Conservation (phyloP, 2,329 filamentous ascomycete species). For the Geosmithia putterillii region DNA sequence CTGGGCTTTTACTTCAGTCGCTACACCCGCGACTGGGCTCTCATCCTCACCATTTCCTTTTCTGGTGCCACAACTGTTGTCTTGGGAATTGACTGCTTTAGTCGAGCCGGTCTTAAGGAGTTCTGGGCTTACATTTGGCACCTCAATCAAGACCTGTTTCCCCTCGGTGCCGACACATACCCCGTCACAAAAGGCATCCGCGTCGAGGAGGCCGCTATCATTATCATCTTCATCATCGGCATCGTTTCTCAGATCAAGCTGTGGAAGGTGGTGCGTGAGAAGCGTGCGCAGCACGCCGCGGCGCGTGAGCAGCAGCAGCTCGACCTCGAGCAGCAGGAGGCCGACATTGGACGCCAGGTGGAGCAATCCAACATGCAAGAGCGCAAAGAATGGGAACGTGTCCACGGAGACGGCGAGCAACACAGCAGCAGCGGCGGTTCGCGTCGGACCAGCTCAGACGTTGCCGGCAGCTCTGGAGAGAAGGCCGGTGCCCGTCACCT, state of each 20-base stretch:
- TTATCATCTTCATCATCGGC: slow-evolving; percentile 64
- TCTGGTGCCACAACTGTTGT: slow-evolving; percentile 67
- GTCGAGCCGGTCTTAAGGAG: slow-evolving; percentile 80
- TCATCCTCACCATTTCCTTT: slow-evolving; percentile 70
- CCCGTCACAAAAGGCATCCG: slow-evolving; percentile 77
- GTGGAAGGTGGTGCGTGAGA: slow-evolving; percentile 67
- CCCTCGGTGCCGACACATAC: slow-evolving; percentile 63
- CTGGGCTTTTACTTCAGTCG: slow-evolving; percentile 71
- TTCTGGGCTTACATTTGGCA: slow-evolving; percentile 92
- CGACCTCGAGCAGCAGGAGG: slow-evolving; percentile 52
- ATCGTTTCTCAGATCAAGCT: slow-evolving; percentile 75
- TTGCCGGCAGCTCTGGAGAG: slow-evolving; percentile 13
- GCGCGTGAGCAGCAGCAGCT: slow-evolving; percentile 36
- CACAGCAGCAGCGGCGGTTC: slow-evolving; percentile 26
- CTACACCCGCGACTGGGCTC: slow-evolving; percentile 63
- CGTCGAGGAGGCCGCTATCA: slow-evolving; percentile 68
- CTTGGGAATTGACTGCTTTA: slow-evolving; percentile 84
- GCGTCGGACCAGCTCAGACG: slow-evolving; percentile 35
- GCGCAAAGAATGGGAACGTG: slow-evolving; percentile 60
- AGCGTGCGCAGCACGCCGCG: slow-evolving; percentile 38
- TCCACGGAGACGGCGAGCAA: slow-evolving; percentile 53
- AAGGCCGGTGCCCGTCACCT: not conserved
- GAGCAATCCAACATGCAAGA: slow-evolving; percentile 51
- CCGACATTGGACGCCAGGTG: slow-evolving; percentile 54
- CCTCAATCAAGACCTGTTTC: slow-evolving; percentile 71